Evolutionary conservation across 2,329 filamentous ascomycete genomes (phyloP).

Genomic region (Ceratocystis ficicola): DNA sequence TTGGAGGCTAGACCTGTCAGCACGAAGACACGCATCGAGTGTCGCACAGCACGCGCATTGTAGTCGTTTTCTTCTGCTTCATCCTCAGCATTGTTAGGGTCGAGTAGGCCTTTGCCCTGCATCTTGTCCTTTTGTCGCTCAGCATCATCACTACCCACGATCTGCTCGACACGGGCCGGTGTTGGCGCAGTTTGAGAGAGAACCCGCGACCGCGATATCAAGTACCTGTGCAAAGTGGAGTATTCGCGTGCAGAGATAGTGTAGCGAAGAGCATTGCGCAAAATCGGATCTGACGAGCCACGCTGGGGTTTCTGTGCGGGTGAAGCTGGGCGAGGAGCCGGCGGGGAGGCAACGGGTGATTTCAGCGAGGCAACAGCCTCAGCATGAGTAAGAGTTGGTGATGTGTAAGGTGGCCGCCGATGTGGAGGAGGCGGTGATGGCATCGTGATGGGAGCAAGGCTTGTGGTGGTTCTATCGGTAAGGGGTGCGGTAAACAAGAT

Average conservation of each 20-base stretch:
- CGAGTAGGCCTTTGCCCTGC: slow-evolving; percentile 24
- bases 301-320: slow-evolving; percentile 7
- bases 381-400: slow-evolving; percentile 12
- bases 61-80: slow-evolving; percentile 45
- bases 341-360: not conserved
- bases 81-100: slow-evolving; percentile 26
- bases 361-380: slow-evolving; percentile 16
- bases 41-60: slow-evolving; percentile 57
- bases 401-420: slow-evolving; percentile 11
- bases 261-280: slow-evolving; percentile 77
- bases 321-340: slow-evolving; percentile 15
- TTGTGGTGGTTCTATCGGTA: too few species aligned
- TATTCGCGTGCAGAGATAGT: slow-evolving; percentile 80
- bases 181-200: slow-evolving; percentile 44
- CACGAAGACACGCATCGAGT: slow-evolving; percentile 29
- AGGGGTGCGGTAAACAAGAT: not conserved
- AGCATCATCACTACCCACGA: slow-evolving; percentile 21
- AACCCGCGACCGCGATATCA: slow-evolving; percentile 58
- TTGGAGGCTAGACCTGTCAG: slow-evolving; percentile 52
- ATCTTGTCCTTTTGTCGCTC: slow-evolving; percentile 10
- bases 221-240: slow-evolving; percentile 67
- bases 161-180: slow-evolving; percentile 41
- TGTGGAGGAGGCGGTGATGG: slow-evolving; percentile 11
- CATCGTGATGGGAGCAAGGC: not conserved
- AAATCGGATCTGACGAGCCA: slow-evolving; percentile 47